Conservation (phyloP, 129 eudicot species). For the Erigeron canadensis region DNA sequence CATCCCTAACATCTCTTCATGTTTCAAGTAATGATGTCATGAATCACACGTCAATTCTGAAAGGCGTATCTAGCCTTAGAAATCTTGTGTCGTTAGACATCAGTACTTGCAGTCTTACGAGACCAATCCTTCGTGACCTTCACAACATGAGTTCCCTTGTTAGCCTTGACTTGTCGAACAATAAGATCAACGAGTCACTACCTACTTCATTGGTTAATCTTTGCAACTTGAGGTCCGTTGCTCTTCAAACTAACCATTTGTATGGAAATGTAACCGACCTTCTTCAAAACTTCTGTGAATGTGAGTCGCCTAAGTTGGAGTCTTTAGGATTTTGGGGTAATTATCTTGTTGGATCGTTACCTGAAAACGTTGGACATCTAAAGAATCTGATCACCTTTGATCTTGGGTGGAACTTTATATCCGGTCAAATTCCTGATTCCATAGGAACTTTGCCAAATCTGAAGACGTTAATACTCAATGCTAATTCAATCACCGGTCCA, state of each 20-base stretch:
- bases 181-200: constrained; percentile 13
- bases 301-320: constrained; percentile 28
- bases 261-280: constrained; percentile 20
- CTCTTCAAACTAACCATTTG: constrained; percentile 16
- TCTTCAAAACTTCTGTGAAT: constrained; percentile 28
- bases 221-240: constrained; percentile 24
- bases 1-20: neutral
- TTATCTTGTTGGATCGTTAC: constrained; percentile 14
- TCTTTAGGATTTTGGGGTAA: constrained; percentile 2
- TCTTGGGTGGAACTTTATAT: constrained; percentile 11
- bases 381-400: constrained; percentile 15
- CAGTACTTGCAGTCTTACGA: constrained; percentile 16
- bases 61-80: constrained; percentile 16
- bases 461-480: constrained; percentile 24
- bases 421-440: constrained; percentile 28
- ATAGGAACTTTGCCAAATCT: constrained; percentile 31
- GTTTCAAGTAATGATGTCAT: constrained; percentile 26
- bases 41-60: constrained; percentile 17
- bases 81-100: constrained; percentile 29
- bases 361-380: constrained; percentile 23
- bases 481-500: constrained; percentile 21
- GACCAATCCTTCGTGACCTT: constrained; percentile 21
- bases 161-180: constrained; percentile 25
- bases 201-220: constrained; percentile 25
- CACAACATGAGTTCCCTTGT: constrained; percentile 33